phyloP scores from a whole-genome alignment of 1,284 basidiomycete species.

The Malassezia restricta region DNA sequence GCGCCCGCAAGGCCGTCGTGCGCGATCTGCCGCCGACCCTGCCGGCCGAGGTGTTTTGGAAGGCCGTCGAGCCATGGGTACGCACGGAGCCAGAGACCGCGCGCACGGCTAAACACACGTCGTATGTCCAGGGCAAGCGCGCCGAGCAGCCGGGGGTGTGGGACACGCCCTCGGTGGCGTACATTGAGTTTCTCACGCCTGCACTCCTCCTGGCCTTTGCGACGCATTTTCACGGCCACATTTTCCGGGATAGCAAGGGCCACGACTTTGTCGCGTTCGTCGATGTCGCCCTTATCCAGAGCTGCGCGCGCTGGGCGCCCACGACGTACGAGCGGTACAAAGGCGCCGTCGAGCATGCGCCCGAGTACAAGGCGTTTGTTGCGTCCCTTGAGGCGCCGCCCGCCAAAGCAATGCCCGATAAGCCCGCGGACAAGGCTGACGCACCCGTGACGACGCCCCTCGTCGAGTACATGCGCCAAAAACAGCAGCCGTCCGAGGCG shows the following conservation, averaged over 20 bases:
- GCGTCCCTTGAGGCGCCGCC: background rate
- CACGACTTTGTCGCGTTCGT: conserved; percentile 23
- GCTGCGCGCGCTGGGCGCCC: background rate
- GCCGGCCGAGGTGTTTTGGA: conserved; percentile 85
- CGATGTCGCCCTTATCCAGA: conserved; percentile 4
- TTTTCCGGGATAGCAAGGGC: conserved; percentile 80
- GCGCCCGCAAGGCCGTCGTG: conserved; percentile 61
- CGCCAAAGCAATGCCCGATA: background rate
- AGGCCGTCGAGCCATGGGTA: conserved; percentile 72
- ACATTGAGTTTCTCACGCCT: conserved; percentile 71
- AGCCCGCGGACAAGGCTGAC: background rate
- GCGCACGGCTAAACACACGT: conserved; percentile 11
- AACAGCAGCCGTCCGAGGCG: background rate
- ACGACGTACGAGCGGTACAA: background rate
- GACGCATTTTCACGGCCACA: conserved; percentile 74
- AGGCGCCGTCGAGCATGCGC: too few species aligned
- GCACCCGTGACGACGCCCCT: background rate
- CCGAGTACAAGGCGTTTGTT: conserved; percentile 7
- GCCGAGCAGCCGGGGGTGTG: background rate
- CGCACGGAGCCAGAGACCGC: conserved; percentile 27
- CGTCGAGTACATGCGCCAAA: background rate
- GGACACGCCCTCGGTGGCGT: conserved; percentile 51
- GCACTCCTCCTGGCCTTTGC: conserved; percentile 65
- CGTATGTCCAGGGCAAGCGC: background rate
- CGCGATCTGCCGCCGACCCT: conserved; percentile 79